These are phyloP conservation scores for Mortierella sp. DNA, from an alignment of 371 early-diverging fungal species.

Conservation along the genomic window DNA sequence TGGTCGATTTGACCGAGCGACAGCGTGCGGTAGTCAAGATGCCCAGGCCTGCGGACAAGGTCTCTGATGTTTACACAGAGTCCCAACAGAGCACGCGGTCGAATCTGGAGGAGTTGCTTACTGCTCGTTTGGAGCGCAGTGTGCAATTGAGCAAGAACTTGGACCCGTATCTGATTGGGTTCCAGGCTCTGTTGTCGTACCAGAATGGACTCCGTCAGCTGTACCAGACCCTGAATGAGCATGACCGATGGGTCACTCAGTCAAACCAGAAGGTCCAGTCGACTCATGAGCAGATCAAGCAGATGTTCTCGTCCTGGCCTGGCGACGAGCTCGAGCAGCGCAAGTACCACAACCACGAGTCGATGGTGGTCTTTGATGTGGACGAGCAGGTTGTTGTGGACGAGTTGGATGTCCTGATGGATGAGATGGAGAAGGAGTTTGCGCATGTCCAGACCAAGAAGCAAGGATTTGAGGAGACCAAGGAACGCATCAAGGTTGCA, in stretches of 20 bases:
- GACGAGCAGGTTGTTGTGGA: conserved; percentile 52
- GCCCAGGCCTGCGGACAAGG: conserved; percentile 39
- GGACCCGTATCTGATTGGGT: conserved; percentile 36
- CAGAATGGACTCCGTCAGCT: conserved; percentile 47
- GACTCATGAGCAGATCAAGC: conserved; percentile 47
- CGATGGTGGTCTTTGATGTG: conserved; percentile 56
- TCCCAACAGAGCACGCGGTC: conserved; percentile 13
- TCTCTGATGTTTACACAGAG: conserved; percentile 24
- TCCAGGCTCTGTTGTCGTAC: conserved; percentile 40
- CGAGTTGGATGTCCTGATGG: conserved; percentile 48
- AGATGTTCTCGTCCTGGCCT: conserved; percentile 57
- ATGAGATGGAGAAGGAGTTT: conserved; percentile 49
- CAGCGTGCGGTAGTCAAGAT: conserved; percentile 20
- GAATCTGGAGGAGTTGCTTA: conserved; percentile 29
- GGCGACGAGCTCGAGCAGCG: conserved; percentile 48
- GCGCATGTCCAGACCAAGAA: conserved; percentile 35
- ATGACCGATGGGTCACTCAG: conserved; percentile 33
- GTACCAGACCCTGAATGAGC: conserved; percentile 30
- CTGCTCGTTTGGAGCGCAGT: conserved; percentile 19
- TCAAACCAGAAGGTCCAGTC: conserved; percentile 40
- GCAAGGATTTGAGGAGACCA: conserved; percentile 21
- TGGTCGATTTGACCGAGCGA: conserved; percentile 27
- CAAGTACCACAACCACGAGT: conserved; percentile 21
- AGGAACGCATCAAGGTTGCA: conserved; percentile 26
- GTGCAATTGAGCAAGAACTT: conserved; percentile 18